These are phyloP conservation scores for Fusarium graminum DNA, from an alignment of 2,329 filamentous ascomycete species.

Conservation along the genomic window DNA sequence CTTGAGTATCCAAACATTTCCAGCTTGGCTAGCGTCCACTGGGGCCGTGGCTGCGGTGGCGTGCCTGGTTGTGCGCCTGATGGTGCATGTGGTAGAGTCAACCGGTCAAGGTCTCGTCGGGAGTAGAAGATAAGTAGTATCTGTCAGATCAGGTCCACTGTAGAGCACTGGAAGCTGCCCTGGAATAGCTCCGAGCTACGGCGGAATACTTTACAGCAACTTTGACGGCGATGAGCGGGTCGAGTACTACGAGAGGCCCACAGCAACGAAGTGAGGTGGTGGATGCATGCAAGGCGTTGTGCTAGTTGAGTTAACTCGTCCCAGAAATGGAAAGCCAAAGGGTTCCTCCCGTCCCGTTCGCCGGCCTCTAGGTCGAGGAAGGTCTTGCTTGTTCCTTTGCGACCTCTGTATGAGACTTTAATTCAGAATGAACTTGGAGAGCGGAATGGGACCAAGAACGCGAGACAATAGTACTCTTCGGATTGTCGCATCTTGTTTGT, in stretches of 20 bases:
- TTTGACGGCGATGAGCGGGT: constrained; percentile 17
- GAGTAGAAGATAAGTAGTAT: constrained; percentile 33
- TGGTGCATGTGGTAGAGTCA: constrained; percentile 36
- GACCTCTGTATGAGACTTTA: constrained; percentile 15
- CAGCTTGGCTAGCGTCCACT: constrained; percentile 44
- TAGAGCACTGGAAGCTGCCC: constrained; percentile 9
- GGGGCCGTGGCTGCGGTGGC: constrained; percentile 48
- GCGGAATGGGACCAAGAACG: constrained; percentile 1
- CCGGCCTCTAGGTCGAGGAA: constrained; percentile 33
- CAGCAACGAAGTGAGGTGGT: constrained; percentile 45
- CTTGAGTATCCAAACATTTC: constrained; percentile 26
- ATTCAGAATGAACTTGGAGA: constrained; percentile 5
- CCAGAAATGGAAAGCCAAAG: constrained; percentile 45
- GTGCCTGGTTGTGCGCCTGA: constrained; percentile 43
- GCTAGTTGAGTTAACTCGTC: constrained; percentile 46
- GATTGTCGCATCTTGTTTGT: constrained; percentile 26
- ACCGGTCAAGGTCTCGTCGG: constrained; percentile 27
- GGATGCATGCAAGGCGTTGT: constrained; percentile 49
- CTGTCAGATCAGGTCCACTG: constrained; percentile 5
- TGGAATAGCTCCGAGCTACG: constrained; percentile 6
- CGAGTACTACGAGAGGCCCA: constrained; percentile 42
- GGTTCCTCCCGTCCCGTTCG: constrained; percentile 49
- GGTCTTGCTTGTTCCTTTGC: constrained; percentile 21
- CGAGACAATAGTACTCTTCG: constrained; percentile 19
- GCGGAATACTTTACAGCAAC: constrained; percentile 26